Evolutionary conservation across 352 stramenopile species (phyloP).

Genomic region (Stramenopiles sp.): DNA sequence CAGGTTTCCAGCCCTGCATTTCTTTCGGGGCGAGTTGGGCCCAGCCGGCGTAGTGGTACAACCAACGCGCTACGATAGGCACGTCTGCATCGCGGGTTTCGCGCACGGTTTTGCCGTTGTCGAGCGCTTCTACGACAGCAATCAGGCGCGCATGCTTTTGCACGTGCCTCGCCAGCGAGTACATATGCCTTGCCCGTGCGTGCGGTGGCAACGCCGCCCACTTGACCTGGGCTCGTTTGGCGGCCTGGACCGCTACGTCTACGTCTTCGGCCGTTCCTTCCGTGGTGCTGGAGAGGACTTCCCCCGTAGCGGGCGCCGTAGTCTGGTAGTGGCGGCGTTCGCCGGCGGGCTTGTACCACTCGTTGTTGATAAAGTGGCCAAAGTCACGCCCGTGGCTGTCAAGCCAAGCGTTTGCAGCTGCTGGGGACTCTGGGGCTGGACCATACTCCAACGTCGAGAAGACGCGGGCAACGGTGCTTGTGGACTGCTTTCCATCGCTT

Average conservation of each 20-base stretch:
- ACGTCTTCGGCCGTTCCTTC: conserved; percentile 28
- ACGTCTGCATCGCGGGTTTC: conserved; percentile 23
- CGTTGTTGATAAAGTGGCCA: not conserved
- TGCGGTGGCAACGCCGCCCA: conserved; percentile 25
- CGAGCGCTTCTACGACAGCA: conserved; percentile 34
- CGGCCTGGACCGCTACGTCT: conserved; percentile 25
- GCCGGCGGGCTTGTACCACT: not conserved
- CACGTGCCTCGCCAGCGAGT: conserved; percentile 28
- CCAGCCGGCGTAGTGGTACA: conserved; percentile 27
- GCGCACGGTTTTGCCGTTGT: conserved; percentile 37
- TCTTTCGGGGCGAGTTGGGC: too few species aligned
- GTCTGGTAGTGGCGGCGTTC: conserved; percentile 17
- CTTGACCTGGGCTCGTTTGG: conserved; percentile 21
- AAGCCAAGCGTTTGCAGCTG: too few species aligned
- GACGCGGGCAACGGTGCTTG: too few species aligned
- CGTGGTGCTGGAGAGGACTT: conserved; percentile 27
- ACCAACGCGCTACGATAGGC: not conserved
- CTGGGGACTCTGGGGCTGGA: too few species aligned
- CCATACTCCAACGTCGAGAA: too few species aligned
- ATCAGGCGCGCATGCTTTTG: conserved; percentile 30
- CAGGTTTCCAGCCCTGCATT: too few species aligned
- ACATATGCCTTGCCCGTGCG: conserved; percentile 27
- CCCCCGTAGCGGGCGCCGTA: conserved; percentile 35
- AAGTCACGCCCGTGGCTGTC: too few species aligned
- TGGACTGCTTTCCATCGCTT: too few species aligned